These are phyloP conservation scores for Colletotrichum sublineola DNA, from an alignment of 2,329 filamentous ascomycete genomes.

Conservation along the genomic window DNA sequence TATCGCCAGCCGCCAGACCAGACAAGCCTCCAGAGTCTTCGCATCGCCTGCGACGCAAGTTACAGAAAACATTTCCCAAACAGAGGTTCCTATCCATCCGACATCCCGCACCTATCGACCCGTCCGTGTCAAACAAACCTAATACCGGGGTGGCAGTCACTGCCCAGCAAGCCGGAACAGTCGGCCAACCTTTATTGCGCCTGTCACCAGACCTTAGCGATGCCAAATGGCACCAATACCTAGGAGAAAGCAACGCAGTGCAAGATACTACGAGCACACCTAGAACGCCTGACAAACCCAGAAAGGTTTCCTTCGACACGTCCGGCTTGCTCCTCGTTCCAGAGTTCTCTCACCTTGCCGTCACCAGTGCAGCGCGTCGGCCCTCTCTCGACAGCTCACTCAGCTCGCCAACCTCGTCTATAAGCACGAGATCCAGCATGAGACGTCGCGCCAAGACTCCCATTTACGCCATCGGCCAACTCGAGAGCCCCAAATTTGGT, in stretches of 20 bases:
- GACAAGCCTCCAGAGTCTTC: conserved; percentile 43
- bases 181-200: conserved; percentile 42
- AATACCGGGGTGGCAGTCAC: conserved; percentile 34
- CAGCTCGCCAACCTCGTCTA: conserved; percentile 41
- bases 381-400: conserved; percentile 42
- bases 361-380: conserved; percentile 44
- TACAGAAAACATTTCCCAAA: conserved; percentile 50
- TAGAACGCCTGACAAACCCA: conserved; percentile 25
- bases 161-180: conserved; percentile 36
- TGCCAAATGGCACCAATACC: conserved; percentile 51
- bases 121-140: conserved; percentile 43
- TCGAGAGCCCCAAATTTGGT: conserved; percentile 53
- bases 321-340: conserved; percentile 47
- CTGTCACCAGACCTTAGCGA: conserved; percentile 51
- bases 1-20: conserved; percentile 34
- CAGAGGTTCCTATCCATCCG: conserved; percentile 47
- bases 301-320: conserved; percentile 39
- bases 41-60: conserved; percentile 44
- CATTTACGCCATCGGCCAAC: conserved; percentile 63
- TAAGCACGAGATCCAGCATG: conserved; percentile 48
- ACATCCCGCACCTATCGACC: conserved; percentile 46
- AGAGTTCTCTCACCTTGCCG: conserved; percentile 55
- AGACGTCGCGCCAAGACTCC: conserved; percentile 66
- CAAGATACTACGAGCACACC: conserved; percentile 44
- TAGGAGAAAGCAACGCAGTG: conserved; percentile 45